Conservation (phyloP, 768 basidiomycete species). For the Ephemerocybe angulata region DNA sequence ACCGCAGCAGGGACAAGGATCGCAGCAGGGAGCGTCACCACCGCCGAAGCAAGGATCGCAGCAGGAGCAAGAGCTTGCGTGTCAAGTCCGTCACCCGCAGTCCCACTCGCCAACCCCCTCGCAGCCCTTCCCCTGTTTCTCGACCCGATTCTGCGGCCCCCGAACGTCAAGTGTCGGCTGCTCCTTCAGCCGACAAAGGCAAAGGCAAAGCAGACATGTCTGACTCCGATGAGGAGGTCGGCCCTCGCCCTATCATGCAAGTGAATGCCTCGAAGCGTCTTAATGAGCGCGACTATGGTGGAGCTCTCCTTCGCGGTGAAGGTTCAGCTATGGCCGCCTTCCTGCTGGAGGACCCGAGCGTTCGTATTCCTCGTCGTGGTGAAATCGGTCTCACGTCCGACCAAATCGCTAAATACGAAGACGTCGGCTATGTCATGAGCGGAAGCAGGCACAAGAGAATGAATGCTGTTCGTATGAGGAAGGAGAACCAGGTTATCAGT, state of each 20-base stretch:
- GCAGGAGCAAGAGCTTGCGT: slow-evolving; percentile 26
- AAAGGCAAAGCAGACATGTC: slow-evolving; percentile 34
- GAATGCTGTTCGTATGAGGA: slow-evolving; percentile 98
- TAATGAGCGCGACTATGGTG: slow-evolving; percentile 85
- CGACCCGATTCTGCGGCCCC: not conserved
- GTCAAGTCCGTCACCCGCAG: slow-evolving; percentile 12
- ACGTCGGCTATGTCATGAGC: slow-evolving; percentile 96
- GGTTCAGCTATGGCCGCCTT: slow-evolving; percentile 98
- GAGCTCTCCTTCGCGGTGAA: slow-evolving; percentile 89
- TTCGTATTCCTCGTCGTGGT: slow-evolving; percentile 96
- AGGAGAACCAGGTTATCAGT: slow-evolving; percentile 99
- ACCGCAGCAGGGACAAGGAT: slow-evolving; percentile 13
- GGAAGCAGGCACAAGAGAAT: slow-evolving; percentile 92
- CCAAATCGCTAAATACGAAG: slow-evolving; percentile 84
- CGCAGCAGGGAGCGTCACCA: slow-evolving; percentile 16
- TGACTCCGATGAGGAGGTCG: slow-evolving; percentile 62
- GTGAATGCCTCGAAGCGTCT: slow-evolving; percentile 45
- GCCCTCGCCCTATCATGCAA: slow-evolving; percentile 66
- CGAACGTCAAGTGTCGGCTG: not conserved
- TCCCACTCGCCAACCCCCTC: slow-evolving; percentile 11
- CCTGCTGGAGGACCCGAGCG: slow-evolving; percentile 76
- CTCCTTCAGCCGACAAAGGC: not conserved
- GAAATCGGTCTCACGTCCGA: slow-evolving; percentile 92
- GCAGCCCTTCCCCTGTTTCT: slow-evolving; percentile 4
- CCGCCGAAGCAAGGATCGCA: slow-evolving; percentile 12